A percentile compares a stretch with the other conserved stretches of the same genome.
Conservation (phyloP, 768 basidiomycete species). For the Lepiota brunneoincarnata region DNA sequence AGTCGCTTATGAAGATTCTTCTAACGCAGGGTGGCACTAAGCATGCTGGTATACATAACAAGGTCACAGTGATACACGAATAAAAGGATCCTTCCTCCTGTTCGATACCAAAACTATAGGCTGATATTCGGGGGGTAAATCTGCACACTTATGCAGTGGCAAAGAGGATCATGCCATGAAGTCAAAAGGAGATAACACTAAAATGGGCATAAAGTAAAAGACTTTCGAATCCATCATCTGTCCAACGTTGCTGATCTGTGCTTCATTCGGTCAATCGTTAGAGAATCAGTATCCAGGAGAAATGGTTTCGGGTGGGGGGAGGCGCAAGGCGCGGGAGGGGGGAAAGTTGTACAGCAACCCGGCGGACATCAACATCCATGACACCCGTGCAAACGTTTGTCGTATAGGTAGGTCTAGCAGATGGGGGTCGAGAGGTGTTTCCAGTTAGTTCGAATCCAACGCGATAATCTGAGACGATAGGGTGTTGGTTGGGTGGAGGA, state of each 20-base stretch:
- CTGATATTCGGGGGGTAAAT: no score
- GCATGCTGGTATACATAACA: no score
- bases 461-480: background rate
- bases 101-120: no score
- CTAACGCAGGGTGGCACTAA: no score
- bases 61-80: no score
- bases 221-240: background rate
- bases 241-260: background rate
- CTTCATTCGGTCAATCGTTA: background rate
- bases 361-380: background rate
- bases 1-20: no score
- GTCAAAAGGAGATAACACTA: background rate
- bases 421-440: background rate
- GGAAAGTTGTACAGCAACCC: background rate
- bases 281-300: background rate
- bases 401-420: background rate
- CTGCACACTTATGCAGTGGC: background rate
- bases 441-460: background rate
- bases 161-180: background rate
- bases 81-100: no score
- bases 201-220: conserved; percentile 2
- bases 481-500: background rate
- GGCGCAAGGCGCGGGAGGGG: background rate
- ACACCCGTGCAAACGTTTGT: background rate
- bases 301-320: background rate